phyloP scores from a whole-genome alignment of 2,329 filamentous ascomycete species.

The Colletotrichum liriopes region DNA sequence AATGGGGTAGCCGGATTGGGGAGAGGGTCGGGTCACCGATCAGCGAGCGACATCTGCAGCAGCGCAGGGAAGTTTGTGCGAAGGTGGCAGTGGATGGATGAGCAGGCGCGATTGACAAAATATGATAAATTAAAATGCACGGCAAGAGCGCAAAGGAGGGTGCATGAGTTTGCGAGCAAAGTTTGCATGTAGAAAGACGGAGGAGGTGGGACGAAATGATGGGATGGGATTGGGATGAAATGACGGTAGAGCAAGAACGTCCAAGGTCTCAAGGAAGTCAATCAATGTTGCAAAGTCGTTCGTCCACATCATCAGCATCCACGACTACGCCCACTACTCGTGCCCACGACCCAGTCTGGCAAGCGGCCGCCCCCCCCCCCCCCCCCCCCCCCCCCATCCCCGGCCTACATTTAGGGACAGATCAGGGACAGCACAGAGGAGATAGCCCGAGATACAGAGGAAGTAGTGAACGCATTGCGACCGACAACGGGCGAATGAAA shows the following conservation, averaged over 20 bases:
- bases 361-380: constrained; percentile 11
- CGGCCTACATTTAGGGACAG: not conserved
- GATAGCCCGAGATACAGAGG: not conserved
- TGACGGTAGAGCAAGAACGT: not conserved
- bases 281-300: constrained; percentile 5
- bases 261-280: constrained; percentile 3
- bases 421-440: constrained; percentile 1
- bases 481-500: not conserved
- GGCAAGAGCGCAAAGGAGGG: not conserved
- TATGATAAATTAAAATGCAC: constrained; percentile 3
- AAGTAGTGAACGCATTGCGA: not conserved
- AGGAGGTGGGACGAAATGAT: constrained; percentile 9
- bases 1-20: not conserved
- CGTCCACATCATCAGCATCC: constrained; percentile 4
- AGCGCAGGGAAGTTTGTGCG: constrained; percentile 3
- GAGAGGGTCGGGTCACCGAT: constrained; percentile 23
- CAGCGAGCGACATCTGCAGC: constrained; percentile 28
- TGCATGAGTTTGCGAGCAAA: constrained; percentile 9
- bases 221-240: constrained; percentile 17
- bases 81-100: constrained; percentile 4
- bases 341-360: constrained; percentile 10
- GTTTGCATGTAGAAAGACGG: not conserved
- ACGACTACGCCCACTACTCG: not conserved
- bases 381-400: not conserved
- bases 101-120: not conserved